Base-by-base conservation (phyloP, 805 yeast genomes). In the Myxozyma monticola region DNA sequence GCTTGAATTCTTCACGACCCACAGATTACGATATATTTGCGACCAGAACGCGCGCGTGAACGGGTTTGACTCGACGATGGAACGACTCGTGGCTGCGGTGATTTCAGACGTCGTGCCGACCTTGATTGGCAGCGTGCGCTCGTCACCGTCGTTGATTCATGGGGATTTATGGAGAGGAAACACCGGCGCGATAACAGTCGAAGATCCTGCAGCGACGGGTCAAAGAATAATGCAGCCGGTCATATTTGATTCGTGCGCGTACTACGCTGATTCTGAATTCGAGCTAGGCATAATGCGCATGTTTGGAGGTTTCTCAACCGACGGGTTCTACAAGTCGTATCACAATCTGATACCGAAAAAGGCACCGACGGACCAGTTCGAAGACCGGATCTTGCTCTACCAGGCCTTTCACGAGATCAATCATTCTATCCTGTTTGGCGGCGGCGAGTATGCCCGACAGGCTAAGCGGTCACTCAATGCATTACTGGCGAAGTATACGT, bases 131-230 rank as follows among this genome's bases (percentile, higher is more conserved):
- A 25, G 20, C 17, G 39, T 29, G 20, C 10, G 26, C 12, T 40
- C 45, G 5, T 26, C 36, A 3, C 59, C 59, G 25, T 42, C 55
- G n/a, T 36, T 55, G 20, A 57, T 55, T 10, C 59, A 55, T 24
- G 59, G 59, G 21, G 59, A 55, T 31, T 22, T 55, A 25, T 54
- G 59, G 59, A 24, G 49, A 9, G 59, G 59, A 10, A 55, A 55
- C 34, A 48, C 52, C 5, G 56, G 56, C 20, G 41, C 49, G 6
- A 29, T 47, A 12, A 15, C 7, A 20, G 36, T 30, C 25, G 18
- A 14, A 9, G 24, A 34, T 14, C 24, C 37, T 21, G 10, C 15
- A 20, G 31, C 20, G 8, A 29, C 37, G 2, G 45, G 48, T 4
- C 29, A 28, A 29, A n/a, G 7, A 6, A 17, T 29, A 1, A n/a